Conservation (phyloP, 2,329 filamentous ascomycete species). For the Cercospora sp. region DNA sequence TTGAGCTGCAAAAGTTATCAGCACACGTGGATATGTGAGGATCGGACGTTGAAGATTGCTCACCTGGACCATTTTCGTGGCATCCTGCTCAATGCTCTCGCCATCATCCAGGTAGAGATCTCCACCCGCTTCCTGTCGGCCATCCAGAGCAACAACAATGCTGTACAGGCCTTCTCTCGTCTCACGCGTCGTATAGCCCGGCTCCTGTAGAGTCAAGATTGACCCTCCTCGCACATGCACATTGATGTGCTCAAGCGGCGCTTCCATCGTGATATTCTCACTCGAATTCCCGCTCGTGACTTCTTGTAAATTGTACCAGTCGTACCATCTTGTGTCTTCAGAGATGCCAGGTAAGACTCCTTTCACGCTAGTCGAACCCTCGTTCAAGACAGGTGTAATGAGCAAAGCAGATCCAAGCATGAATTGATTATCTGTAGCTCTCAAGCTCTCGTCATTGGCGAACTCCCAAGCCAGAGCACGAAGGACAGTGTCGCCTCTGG, state of each 20-base stretch:
- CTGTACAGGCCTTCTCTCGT: conserved; percentile 19
- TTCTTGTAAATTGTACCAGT: conserved; percentile 67
- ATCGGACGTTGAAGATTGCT: neutral
- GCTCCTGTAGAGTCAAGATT: conserved; percentile 30
- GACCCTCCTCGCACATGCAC: conserved; percentile 31
- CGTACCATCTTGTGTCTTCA: conserved; percentile 65
- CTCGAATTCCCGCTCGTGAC: conserved; percentile 50
- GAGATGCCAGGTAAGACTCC: conserved; percentile 68
- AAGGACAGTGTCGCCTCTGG: conserved; percentile 66
- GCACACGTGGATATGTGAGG: neutral
- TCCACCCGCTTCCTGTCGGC: conserved; percentile 6
- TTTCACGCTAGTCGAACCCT: conserved; percentile 60
- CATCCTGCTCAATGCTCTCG: conserved; percentile 60
- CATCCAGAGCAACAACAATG: conserved; percentile 23
- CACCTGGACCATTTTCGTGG: conserved; percentile 53
- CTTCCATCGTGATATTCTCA: conserved; percentile 32
- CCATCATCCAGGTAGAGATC: conserved; percentile 63
- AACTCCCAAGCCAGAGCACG: conserved; percentile 73
- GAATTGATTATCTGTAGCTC: conserved; percentile 66
- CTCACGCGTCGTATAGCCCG: conserved; percentile 26
- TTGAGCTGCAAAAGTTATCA: conserved; percentile 20
- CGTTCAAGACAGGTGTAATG: conserved; percentile 65
- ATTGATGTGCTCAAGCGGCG: conserved; percentile 33
- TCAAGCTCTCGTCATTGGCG: conserved; percentile 65
- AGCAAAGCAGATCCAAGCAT: conserved; percentile 65